Evolutionary conservation across 306 rosid species (phyloP), one percentile per base, ranked within the genome.

Genomic region (Castanospermum australe): DNA sequence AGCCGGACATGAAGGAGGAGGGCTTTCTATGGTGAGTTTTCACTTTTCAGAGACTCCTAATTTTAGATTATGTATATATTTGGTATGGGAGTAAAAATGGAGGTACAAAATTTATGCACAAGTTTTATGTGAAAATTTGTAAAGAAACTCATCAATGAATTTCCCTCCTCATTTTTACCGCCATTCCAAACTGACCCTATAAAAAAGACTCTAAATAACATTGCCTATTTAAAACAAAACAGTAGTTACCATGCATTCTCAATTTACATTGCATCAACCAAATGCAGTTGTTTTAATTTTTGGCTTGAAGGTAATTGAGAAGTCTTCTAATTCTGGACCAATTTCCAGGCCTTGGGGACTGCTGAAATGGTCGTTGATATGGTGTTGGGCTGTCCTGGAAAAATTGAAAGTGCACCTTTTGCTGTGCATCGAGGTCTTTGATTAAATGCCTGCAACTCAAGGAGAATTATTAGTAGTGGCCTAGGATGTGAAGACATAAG

Each of bases 1-100:
- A 32, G 91, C 98, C 14, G 98, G 98, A 62, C 98, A 94, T 84
- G 97, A 94, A 92, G 98, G 97, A 42, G 77, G 72, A 28, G 97
- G 98, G 60, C 97, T 94, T 83, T 71, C 97, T 10, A 41, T 89
- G 98, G 98, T 94, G 83, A 84, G 89, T 76, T 52, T 60, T 79
- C 68, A 84, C 87, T 76, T 52, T 60, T 79, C 68, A 25, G 11
- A 69, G 47, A 64, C 61, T 78, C 10, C 66, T 75, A 52, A 36
- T 56, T 20, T 56, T 80, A 13, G 57, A 52, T 41, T 48, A n/a
- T n/a, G n/a, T n/a, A n/a, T n/a, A n/a, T n/a, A n/a, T n/a, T n/a
- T n/a, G n/a, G n/a, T n/a, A n/a, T n/a, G n/a, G n/a, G n/a, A n/a
- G n/a, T n/a, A n/a, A n/a, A n/a, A n/a, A n/a, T n/a, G n/a, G n/a